A percentile compares a stretch with the other conserved stretches of the same genome.
Conservation (phyloP, 352 stramenopile genomes). For the Pythium biforme region DNA sequence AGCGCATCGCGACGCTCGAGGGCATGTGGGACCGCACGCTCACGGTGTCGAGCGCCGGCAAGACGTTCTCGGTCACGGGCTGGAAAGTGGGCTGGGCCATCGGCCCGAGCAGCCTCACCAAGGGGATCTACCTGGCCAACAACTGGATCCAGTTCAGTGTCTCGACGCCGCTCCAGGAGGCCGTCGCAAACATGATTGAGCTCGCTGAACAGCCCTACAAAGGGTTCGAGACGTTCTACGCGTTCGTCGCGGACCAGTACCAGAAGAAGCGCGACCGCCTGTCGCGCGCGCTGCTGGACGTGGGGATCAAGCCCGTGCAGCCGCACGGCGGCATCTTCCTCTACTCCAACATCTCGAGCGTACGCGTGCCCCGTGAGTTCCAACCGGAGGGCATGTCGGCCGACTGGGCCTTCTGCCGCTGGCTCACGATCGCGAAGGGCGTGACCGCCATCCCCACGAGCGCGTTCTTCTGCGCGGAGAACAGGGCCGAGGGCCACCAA, state of each 20-base stretch:
- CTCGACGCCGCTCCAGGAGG: constrained; percentile 83
- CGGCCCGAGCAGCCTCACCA: constrained; percentile 68
- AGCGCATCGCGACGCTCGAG: constrained; percentile 73
- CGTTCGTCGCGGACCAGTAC: constrained; percentile 75
- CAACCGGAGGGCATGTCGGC: constrained; percentile 47
- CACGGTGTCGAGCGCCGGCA: constrained; percentile 89
- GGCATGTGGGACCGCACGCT: constrained; percentile 87
- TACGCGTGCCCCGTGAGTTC: constrained; percentile 58
- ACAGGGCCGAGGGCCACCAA: constrained; percentile 67
- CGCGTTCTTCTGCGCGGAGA: constrained; percentile 89
- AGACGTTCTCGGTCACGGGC: constrained; percentile 92
- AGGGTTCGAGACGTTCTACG: constrained; percentile 75
- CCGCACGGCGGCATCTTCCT: constrained; percentile 76
- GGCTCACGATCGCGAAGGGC: constrained; percentile 88
- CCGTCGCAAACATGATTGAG: constrained; percentile 77
- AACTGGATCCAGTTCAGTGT: constrained; percentile 90
- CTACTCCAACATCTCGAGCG: constrained; percentile 74
- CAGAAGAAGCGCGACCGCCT: constrained; percentile 71
- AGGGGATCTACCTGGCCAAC: constrained; percentile 77
- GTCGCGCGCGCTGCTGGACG: constrained; percentile 40
- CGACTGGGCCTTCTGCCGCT: constrained; percentile 93
- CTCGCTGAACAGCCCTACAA: constrained; percentile 67
- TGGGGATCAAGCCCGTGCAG: constrained; percentile 64
- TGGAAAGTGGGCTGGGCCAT: constrained; percentile 94
- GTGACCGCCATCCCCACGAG: constrained; percentile 92